These are phyloP conservation scores for Plasmodium gonderi DNA, from an alignment of 169 alveolate genomes.

Conservation along the genomic window DNA sequence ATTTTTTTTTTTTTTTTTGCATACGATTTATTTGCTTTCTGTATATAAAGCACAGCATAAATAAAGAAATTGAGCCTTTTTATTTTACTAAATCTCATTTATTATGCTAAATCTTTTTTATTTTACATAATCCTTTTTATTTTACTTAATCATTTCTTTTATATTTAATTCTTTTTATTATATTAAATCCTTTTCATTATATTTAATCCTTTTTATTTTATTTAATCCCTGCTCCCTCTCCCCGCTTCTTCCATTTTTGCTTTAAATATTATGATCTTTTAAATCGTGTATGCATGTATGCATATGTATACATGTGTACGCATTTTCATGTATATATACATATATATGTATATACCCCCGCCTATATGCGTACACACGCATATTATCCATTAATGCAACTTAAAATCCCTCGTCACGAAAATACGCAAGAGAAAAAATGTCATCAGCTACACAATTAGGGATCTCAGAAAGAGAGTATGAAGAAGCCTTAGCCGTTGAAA, in stretches of 20 bases:
- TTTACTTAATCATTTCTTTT: no score
- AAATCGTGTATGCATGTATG: neutral
- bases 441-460: conserved; percentile 79
- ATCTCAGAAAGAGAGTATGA: conserved; percentile 84
- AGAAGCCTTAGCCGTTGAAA: conserved; percentile 84
- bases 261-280: neutral
- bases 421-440: conserved; percentile 56
- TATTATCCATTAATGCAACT: neutral
- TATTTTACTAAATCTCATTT: no score
- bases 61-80: neutral
- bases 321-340: neutral
- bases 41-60: neutral
- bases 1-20: neutral
- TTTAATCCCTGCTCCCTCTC: no score
- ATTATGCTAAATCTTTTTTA: no score
- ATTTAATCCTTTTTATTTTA: neutral
- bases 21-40: neutral
- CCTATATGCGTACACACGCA: neutral
- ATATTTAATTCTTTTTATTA: no score
- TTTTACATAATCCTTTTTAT: no score
- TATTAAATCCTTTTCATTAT: no score
- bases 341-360: neutral
- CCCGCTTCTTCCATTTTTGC: neutral
- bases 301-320: neutral
- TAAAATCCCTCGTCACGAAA: neutral